Conservation (phyloP, 768 basidiomycete genomes). For the Naematelia aurantialba region DNA sequence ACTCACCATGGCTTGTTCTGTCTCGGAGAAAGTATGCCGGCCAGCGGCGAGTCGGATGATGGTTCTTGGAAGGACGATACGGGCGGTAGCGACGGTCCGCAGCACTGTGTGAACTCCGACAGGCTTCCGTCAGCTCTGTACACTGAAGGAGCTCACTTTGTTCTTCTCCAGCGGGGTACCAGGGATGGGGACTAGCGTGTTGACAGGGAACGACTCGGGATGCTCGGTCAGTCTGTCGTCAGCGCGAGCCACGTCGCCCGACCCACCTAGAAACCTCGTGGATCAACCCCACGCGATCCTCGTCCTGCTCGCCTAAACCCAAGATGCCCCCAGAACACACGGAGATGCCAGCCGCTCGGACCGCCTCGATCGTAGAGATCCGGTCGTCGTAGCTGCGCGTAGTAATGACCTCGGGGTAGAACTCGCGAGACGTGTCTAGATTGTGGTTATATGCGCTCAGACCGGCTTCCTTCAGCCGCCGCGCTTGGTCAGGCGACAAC, state of each 20-base stretch:
- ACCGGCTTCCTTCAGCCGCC: constrained; percentile 87
- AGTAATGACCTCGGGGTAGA: constrained; percentile 93
- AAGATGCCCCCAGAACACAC: constrained; percentile 96
- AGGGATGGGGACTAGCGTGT: constrained; percentile 90
- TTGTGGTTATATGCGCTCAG: constrained; percentile 98
- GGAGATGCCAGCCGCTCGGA: constrained; percentile 90
- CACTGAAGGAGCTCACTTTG: constrained; percentile 57
- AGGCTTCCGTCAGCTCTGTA: constrained; percentile 55
- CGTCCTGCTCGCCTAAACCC: constrained; percentile 85
- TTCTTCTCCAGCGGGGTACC: constrained; percentile 91
- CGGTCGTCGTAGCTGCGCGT: constrained; percentile 92
- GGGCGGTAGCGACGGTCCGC: constrained; percentile 90
- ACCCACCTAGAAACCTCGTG: constrained; percentile 87
- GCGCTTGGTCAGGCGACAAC: constrained; percentile 89
- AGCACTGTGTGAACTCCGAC: constrained; percentile 78
- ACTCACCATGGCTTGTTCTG: constrained; percentile 86
- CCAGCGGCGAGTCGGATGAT: constrained; percentile 96
- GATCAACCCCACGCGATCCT: constrained; percentile 87
- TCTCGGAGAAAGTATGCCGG: constrained; percentile 77
- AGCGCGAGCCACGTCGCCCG: constrained; percentile 3
- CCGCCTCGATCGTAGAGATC: constrained; percentile 79
- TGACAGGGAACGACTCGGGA: constrained; percentile 98
- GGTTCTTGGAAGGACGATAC: constrained; percentile 82
- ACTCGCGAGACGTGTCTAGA: constrained; percentile 94
- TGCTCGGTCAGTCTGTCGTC: constrained; percentile 64